Base-by-base conservation (phyloP, 345 rosid genomes). In the Raphanus sativus region DNA sequence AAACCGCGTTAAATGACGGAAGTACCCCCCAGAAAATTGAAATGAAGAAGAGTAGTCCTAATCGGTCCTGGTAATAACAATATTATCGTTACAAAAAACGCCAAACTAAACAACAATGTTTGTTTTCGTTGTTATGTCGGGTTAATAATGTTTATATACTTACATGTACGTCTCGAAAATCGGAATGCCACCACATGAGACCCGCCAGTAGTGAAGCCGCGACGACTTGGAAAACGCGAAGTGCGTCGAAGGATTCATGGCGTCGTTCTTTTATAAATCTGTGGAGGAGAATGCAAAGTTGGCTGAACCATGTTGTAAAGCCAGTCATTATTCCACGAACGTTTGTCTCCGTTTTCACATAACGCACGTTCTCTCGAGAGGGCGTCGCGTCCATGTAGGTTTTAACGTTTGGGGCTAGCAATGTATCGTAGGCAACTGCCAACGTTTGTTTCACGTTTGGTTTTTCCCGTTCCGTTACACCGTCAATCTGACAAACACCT, bases 111-210 rank as follows among this genome's bases (percentile, higher is more conserved):
- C n/a, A n/a, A n/a, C n/a, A n/a, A n/a, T 52, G 24, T 52, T 6
- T 16, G 8, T 6, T 6, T 2, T 52, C 24, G 0, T 52, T 5
- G 58, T 5, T 52, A 13, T 40, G 13, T 48, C 15, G 52, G 54
- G 17, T 50, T 62, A 61, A 10, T 48, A 52, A 16, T 61, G 38
- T 0, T 1, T 65, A 11, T 67, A 50, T 61, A 69, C 82, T 74
- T 69, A 80, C 82, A 25, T 80, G 79, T 24, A 95, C 74, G 12
- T 89, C 90, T 0, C 52, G 76, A 56, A 64, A 84, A 83, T 90
- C 92, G 0, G 97, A 94, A 59, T 86, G 98, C 98, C 98, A 94
- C 97, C 97, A 94, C 96, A 94, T 92, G 12, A 87, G 67, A 21
- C 95, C 91, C 0, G 84, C 86, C 13, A 94, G 69, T 6, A 90